phyloP scores from a whole-genome alignment of 2,329 filamentous ascomycete genomes.

The Diaporthe citriasiana region DNA sequence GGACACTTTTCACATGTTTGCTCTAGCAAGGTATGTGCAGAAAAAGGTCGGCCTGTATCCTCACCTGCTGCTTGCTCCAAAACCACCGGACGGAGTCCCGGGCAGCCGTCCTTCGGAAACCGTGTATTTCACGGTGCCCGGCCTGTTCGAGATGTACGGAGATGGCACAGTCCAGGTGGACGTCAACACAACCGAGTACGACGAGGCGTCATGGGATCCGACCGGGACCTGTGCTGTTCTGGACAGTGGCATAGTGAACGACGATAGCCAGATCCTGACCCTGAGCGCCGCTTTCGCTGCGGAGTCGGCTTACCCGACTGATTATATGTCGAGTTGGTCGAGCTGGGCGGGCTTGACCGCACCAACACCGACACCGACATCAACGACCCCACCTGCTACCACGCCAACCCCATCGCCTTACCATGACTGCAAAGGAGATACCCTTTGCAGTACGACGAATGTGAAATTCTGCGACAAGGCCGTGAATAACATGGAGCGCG shows the following conservation, averaged over 20 bases:
- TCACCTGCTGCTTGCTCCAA: no score
- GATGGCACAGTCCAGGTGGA: no score
- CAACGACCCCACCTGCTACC: not conserved
- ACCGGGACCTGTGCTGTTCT: not conserved
- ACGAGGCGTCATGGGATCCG: not conserved
- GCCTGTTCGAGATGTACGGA: no score
- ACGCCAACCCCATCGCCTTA: not conserved
- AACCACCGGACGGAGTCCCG: no score
- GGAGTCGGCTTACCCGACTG: not conserved
- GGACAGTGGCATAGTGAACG: not conserved
- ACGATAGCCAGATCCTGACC: not conserved
- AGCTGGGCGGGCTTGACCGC: not conserved
- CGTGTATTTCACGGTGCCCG: no score
- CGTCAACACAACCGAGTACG: no score
- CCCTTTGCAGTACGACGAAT: not conserved
- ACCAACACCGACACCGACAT: not conserved
- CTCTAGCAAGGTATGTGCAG: no score
- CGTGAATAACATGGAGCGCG: not conserved
- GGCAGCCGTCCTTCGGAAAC: no score
- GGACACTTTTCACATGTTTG: no score
- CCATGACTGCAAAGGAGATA: not conserved
- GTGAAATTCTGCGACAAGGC: not conserved
- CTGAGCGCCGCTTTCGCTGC: not conserved
- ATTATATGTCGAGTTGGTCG: not conserved
- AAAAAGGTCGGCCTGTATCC: no score